A percentile compares a stretch with the other conserved stretches of the same genome.
phyloP scores from a whole-genome alignment of 2,329 filamentous ascomycete species.

The Aureobasidium uvarum region DNA sequence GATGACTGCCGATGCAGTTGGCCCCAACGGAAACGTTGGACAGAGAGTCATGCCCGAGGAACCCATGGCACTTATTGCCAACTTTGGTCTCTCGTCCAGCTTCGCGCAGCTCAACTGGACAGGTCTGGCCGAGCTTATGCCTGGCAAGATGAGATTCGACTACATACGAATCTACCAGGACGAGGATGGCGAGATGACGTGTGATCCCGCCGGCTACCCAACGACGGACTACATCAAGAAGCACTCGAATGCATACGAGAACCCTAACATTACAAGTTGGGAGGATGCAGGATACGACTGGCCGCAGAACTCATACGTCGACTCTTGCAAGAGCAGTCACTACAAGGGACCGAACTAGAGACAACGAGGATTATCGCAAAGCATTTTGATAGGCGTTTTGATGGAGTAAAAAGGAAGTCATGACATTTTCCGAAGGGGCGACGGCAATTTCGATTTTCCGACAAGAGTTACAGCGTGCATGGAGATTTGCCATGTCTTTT shows the following conservation, averaged over 20 bases:
- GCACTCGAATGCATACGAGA: slow-evolving; percentile 61
- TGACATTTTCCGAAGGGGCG: slow-evolving; percentile 6
- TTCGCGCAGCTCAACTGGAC: slow-evolving; percentile 62
- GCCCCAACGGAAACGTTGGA: slow-evolving; percentile 68
- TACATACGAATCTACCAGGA: slow-evolving; percentile 71
- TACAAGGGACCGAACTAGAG: slow-evolving; percentile 23
- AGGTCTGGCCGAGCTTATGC: slow-evolving; percentile 56
- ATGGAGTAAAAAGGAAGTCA: slow-evolving; percentile 6
- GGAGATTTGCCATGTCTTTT: not conserved
- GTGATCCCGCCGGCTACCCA: slow-evolving; percentile 64
- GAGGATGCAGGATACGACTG: slow-evolving; percentile 57
- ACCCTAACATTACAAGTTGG: slow-evolving; percentile 64
- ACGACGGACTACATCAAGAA: slow-evolving; percentile 66
- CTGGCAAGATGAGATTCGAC: slow-evolving; percentile 65
- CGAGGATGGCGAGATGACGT: slow-evolving; percentile 57
- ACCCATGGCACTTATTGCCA: slow-evolving; percentile 65
- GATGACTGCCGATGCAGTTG: slow-evolving; percentile 57
- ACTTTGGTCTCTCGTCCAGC: slow-evolving; percentile 67
- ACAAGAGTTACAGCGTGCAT: slow-evolving; percentile 19
- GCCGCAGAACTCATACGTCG: slow-evolving; percentile 62
- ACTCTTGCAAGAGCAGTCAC: slow-evolving; percentile 48
- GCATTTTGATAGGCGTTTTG: slow-evolving; percentile 21
- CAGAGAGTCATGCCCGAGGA: slow-evolving; percentile 64
- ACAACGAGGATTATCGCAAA: not conserved
- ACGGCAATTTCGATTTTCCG: slow-evolving; percentile 6